Base-by-base conservation (phyloP, 2,329 filamentous ascomycete species). In the Pseudogymnoascus sp. region DNA sequence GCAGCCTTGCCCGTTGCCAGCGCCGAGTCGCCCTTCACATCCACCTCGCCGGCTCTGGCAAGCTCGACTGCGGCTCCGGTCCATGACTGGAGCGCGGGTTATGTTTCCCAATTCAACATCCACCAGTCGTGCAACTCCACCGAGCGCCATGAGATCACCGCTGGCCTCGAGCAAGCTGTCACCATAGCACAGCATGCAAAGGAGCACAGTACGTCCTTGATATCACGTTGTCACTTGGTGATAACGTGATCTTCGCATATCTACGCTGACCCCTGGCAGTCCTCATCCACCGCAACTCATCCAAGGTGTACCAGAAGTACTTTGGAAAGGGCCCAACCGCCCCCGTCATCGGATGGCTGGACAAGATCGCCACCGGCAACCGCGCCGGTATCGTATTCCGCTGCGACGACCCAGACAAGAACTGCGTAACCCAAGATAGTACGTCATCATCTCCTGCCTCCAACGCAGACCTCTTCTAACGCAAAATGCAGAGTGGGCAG, bases 41-140 rank as follows among this genome's bases (percentile, higher is more conserved):
- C 40, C 37, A 40, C 60, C 10, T 26, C 37, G 6, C 16, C 40
- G 33, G 60, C 60, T 16, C 33, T 44, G 19, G 19, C 37, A 40
- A 40, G 16, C 37, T 40, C 37, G 13, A 61, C 31, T 26, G 5
- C 37, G 13, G 6, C 19, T 19, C 35, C 37, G 6, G 53, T 35
- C 11, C 53, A 61, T 31, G 60, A 61, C 60, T 61, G 60, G 60
- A 42, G 33, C 40, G 7, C 5, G n/a, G 60, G 40, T 8, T 61
- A 47, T 4, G 26, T 38, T 7, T 56, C 60, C 14, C 61, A 68
- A 10, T 80, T 75, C 67, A 74, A 76, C 14, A 87, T 89, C 70
- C 87, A 89, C 73, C 72, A 77, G 35, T 88, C 85, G 21, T 90
- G 87, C 76, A 89, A 90, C 69, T 74, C 77, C 59, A 88, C 86